Base-by-base conservation (phyloP, 495 filamentous ascomycete species). In the Tirmania nivea region DNA sequence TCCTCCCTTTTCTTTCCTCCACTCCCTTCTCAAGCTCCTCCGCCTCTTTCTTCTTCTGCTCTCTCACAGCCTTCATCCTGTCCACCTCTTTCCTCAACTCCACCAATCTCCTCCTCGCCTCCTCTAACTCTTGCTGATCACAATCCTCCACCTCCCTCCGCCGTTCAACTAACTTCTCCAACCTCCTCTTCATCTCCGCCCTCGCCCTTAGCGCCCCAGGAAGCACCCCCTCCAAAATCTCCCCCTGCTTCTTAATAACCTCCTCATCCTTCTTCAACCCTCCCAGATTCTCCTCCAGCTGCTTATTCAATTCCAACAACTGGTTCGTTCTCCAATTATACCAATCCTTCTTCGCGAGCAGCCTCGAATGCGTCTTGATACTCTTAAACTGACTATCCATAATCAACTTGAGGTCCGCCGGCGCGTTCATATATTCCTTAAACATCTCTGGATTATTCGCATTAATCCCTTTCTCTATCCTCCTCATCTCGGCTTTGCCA, bases 301-400 rank as follows among this genome's bases (percentile, higher is more conserved):
- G 85, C 56, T 84, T 78, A 61, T 80, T 83, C 17, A 96, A 71
- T 6, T 84, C 86, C 20, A 83, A 79, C 11, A 94, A 78, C 25
- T 95, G 76, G 59, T 86, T 85, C 78, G 83, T 86, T 35, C 92
- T 83, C 92, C 92, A 97, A 62, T 87, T 81, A 63, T 97, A 96
- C 92, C 92, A 97, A 66, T 86, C 88, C 37, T 78, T 85, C 64
- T 94, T 94, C 69, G 88, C 94, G 11, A 84, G 73, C 6, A 92
- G 71, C 42, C 92, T 71, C 3, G 92, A 83, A 64, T 95, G 80
- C 0, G 85, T 92, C 69, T 94, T 95, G 61, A 92, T 80, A 56
- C 94, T 93, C 65, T 89, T 88, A 68, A 97, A 89, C 64, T 96
- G 90, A 55, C 83, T 88, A 67, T 97, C 89, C 81, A 97, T 88